Base-by-base conservation (phyloP, 208 protist genomes). In the Crithidia bombi region DNA sequence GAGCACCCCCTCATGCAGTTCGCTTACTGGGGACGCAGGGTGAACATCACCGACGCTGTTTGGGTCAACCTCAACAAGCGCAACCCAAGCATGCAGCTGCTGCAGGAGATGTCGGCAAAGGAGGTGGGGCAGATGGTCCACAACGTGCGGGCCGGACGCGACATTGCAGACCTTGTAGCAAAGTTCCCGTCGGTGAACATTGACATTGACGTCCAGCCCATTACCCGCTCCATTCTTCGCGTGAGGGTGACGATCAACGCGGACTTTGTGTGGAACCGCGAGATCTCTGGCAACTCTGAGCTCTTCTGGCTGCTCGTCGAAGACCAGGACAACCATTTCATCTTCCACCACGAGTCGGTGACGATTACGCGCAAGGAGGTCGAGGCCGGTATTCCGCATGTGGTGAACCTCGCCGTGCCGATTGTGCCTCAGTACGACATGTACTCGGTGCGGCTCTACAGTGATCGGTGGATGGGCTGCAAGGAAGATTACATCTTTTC, bases 301-400 rank as follows among this genome's bases (percentile, higher is more conserved):
- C 79, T 89, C 17, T 99, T 93, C 72, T 99, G 96, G 95, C 85
- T 99, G 30, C 96, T 97, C 52, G 92, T 99, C n/a, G 97, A 99
- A 81, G 98, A 99, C 75, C 81, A 91, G 58, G 89, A 97, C 43
- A 98, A 97, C 75, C 81, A 98, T 84, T 94, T 93, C 67, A 98
- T 99, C 70, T 98, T 86, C 66, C 98, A 84, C 81, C 86, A 90
- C 81, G 94, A 96, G 58, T 73, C 76, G 14, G 65, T 97, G 43
- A 78, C 65, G 36, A 70, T 97, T 51, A 94, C 86, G 35, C 83
- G 92, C 25, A 95, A 96, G 76, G 91, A 95, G 62, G 86, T 95
- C 28, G 85, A 91, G 78, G 63, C 79, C 9, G 89, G 85, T 21
- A 70, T 69, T 46, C 85, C 90, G 54, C 82, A 96, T 55, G 78